A percentile compares a stretch with the other conserved stretches of the same genome.
Conservation (phyloP, 257 asterid genomes). For the Linderniella brevidens region DNA sequence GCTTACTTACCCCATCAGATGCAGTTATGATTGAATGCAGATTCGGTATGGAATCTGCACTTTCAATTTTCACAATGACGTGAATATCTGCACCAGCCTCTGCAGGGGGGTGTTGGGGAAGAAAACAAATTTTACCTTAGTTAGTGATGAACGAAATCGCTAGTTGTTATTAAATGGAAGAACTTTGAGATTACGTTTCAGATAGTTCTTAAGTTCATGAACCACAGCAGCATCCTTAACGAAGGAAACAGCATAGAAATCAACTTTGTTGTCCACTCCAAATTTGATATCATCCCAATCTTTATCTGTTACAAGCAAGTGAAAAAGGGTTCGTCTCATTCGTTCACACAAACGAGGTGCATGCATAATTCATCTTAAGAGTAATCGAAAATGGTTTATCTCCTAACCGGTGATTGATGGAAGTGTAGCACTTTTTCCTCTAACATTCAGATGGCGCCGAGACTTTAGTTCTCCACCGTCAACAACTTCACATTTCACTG, state of each 20-base stretch:
- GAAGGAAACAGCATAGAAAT: constrained; percentile 97
- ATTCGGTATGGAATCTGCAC: constrained; percentile 93
- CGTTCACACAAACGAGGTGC: constrained; percentile 4
- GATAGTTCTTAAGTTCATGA: constrained; percentile 78
- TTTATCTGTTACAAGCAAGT: constrained; percentile 33
- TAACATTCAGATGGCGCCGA: constrained; percentile 87
- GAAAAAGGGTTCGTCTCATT: constrained; percentile 3
- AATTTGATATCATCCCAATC: constrained; percentile 99
- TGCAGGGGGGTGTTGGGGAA: constrained; percentile 15
- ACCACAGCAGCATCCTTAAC: constrained; percentile 92
- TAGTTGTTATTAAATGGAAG: no score
- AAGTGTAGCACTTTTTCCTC: constrained; percentile 92
- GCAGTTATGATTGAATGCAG: constrained; percentile 87
- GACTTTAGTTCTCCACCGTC: constrained; percentile 98
- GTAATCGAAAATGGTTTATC: constrained; percentile 5
- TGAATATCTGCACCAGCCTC: constrained; percentile 75
- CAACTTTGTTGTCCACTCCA: constrained; percentile 92
- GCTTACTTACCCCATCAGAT: constrained; percentile 90
- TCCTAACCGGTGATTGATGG: constrained; percentile 89
- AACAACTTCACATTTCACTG: constrained; percentile 65
- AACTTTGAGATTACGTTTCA: constrained; percentile 43
- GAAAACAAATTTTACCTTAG: constrained; percentile 1
- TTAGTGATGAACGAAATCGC: no score
- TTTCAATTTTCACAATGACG: constrained; percentile 86
- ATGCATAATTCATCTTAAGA: constrained; percentile 6